These are phyloP conservation scores for Trypanosoma melophagium DNA, from an alignment of 208 protist genomes.

Conservation along the genomic window DNA sequence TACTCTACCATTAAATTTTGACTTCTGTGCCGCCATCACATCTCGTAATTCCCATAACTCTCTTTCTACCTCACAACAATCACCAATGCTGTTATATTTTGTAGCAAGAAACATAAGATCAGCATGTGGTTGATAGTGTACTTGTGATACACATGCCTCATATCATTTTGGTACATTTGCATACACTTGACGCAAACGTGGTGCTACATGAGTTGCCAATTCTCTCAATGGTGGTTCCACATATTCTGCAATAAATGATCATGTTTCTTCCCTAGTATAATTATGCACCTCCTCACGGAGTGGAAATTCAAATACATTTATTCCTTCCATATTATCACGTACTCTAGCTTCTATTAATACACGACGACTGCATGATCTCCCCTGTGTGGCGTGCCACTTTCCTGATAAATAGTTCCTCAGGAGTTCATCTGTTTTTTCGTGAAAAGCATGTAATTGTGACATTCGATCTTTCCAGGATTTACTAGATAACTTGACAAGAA, in stretches of 20 bases:
- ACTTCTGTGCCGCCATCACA: slow-evolving; percentile 8
- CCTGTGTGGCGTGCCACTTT: slow-evolving; percentile 21
- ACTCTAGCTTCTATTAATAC: slow-evolving; percentile 9
- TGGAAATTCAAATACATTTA: slow-evolving; percentile 22
- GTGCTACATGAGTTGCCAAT: not conserved
- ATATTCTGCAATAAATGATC: not conserved
- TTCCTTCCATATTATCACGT: slow-evolving; percentile 11
- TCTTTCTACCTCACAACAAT: slow-evolving; percentile 18
- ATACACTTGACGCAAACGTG: slow-evolving; percentile 1
- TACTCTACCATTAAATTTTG: slow-evolving; percentile 12
- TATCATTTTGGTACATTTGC: slow-evolving; percentile 8
- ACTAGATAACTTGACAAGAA: not conserved
- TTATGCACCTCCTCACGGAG: slow-evolving; percentile 21
- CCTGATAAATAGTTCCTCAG: slow-evolving; percentile 5
- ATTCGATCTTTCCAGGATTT: slow-evolving; percentile 10
- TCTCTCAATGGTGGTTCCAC: slow-evolving; percentile 12
- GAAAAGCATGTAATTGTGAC: slow-evolving; percentile 4
- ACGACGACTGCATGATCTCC: slow-evolving; percentile 1
- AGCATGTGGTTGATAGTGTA: slow-evolving; percentile 12
- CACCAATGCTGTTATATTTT: slow-evolving; percentile 20
- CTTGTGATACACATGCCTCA: slow-evolving; percentile 12
- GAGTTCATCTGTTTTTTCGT: slow-evolving; percentile 9
- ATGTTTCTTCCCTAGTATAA: slow-evolving; percentile 2
- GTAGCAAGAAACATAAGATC: slow-evolving; percentile 22
- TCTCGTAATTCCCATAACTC: slow-evolving; percentile 12